Conservation (phyloP, 305 asterid genomes). For the Rubia balearica region DNA sequence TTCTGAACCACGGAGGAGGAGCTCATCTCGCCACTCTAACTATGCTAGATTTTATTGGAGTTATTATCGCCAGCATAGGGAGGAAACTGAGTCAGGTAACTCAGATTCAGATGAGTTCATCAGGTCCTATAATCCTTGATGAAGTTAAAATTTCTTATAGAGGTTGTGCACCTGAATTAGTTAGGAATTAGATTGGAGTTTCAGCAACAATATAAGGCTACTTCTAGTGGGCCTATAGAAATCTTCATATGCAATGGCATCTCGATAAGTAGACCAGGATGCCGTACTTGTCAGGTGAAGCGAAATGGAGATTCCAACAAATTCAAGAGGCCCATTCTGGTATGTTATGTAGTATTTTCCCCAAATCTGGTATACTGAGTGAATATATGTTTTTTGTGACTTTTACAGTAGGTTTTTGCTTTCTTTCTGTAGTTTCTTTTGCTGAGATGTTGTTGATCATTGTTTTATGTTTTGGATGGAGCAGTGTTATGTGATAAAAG, state of each 20-base stretch:
- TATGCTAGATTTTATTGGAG: slow-evolving; percentile 27
- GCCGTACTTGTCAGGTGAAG: slow-evolving; percentile 55
- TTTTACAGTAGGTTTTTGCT: no score
- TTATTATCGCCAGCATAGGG: slow-evolving; percentile 31
- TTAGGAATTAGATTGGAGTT: no score
- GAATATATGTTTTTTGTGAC: no score
- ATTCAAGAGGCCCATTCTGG: slow-evolving; percentile 96
- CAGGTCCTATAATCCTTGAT: no score
- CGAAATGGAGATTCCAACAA: slow-evolving; percentile 64
- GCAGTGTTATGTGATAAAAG: slow-evolving; percentile 65
- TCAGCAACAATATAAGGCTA: no score
- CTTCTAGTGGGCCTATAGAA: slow-evolving; percentile 28
- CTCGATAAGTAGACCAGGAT: slow-evolving; percentile 67
- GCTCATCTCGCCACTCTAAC: slow-evolving; percentile 41
- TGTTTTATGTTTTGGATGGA: slow-evolving; percentile 11
- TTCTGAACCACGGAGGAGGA: slow-evolving; percentile 37
- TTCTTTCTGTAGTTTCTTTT: background rate
- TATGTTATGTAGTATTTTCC: background rate
- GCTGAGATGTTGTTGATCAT: background rate
- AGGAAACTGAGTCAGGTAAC: slow-evolving; percentile 35
- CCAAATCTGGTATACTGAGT: no score
- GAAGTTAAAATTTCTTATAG: no score
- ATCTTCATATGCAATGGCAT: slow-evolving; percentile 73
- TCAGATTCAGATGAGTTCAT: slow-evolving; percentile 28
- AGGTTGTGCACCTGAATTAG: no score